These are phyloP conservation scores for Rubroboletus satanas DNA, from an alignment of 768 basidiomycete species.

Conservation along the genomic window DNA sequence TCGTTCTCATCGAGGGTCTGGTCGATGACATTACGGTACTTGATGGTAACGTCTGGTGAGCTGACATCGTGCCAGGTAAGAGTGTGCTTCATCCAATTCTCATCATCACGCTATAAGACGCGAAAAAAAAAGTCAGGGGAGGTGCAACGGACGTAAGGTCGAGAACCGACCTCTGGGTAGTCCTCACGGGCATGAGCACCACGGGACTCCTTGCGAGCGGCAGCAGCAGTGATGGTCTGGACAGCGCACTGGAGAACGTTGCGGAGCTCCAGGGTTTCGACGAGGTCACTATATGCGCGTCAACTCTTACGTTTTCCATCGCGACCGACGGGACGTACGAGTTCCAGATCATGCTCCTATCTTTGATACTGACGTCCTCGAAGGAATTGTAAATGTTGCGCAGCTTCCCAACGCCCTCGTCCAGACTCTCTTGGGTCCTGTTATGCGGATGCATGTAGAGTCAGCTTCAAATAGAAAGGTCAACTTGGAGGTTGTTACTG, in stretches of 20 bases:
- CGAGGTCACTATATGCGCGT: conserved; percentile 64
- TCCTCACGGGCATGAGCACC: conserved; percentile 99
- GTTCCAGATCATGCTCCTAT: conserved; percentile 99
- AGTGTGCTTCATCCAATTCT: conserved; percentile 92
- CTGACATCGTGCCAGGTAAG: conserved; percentile 82
- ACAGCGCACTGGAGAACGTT: conserved; percentile 94
- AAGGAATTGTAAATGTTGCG: conserved; percentile 83
- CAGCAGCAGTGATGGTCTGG: conserved; percentile 91
- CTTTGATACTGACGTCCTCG: conserved; percentile 91
- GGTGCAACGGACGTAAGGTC: neutral
- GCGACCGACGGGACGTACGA: conserved; percentile 54
- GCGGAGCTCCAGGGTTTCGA: conserved; percentile 95
- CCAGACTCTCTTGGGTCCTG: conserved; percentile 83
- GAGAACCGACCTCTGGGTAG: conserved; percentile 73
- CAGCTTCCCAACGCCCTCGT: conserved; percentile 90
- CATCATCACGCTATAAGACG: conserved; percentile 74
- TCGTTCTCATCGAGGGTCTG: conserved; percentile 92
- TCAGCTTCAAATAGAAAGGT: conserved; percentile 1
- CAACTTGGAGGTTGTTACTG: conserved; percentile 5
- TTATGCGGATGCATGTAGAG: neutral
- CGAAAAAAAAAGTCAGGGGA: neutral
- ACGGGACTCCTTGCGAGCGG: conserved; percentile 94
- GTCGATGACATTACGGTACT: conserved; percentile 83
- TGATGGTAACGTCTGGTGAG: conserved; percentile 81
- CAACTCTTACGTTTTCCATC: conserved; percentile 6